Base-by-base conservation (phyloP, 177 flowering plant species). In the Tripterygium wilfordii region DNA sequence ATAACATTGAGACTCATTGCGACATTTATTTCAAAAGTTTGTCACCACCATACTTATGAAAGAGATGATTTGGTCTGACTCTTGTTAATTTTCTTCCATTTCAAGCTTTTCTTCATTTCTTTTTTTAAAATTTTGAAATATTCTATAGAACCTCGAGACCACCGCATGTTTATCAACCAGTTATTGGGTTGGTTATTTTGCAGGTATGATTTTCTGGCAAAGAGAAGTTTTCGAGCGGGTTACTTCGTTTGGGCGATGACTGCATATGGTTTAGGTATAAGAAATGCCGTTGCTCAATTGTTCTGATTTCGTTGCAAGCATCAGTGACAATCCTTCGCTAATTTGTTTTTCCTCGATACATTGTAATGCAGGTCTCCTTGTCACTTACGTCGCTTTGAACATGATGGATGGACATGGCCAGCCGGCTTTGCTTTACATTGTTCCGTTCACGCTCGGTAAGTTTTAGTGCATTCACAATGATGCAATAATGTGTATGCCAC, bases 191-290 rank as follows among this genome's bases (percentile, higher is more conserved):
- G 39, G 36, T 17, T 15, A 43, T 27, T 24, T 35, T 51, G 74
- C 78, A 90, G 95, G 69, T 85, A 80, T 57, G 96, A 85, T 67
- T 87, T 87, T 85, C 68, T 86, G 42, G 73, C 89, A 20, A 88
- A 87, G 31, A 87, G 75, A 72, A 80, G 33, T 53, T 70, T 88
- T 36, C 70, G 76, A 48, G 64, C 68, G 42, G 98, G 98, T 61
- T 91, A 88, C 68, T 91, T 91, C 51, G 31, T 88, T 19, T 88
- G 90, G 87, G 74, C 88, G 37, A 91, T 91, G 96, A 44, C 72
- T n/a, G 96, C 98, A 51, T 91, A 91, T 65, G 95, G 98, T 55
- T 60, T 75, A 75, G 98, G 98, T 88, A 75, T 36, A 61, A 10
- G 20, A 56, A 24, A 23, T 4, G 18, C 28, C 5, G 25, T 30